phyloP scores from a whole-genome alignment of 768 basidiomycete genomes.

The Lentinula sp. region DNA sequence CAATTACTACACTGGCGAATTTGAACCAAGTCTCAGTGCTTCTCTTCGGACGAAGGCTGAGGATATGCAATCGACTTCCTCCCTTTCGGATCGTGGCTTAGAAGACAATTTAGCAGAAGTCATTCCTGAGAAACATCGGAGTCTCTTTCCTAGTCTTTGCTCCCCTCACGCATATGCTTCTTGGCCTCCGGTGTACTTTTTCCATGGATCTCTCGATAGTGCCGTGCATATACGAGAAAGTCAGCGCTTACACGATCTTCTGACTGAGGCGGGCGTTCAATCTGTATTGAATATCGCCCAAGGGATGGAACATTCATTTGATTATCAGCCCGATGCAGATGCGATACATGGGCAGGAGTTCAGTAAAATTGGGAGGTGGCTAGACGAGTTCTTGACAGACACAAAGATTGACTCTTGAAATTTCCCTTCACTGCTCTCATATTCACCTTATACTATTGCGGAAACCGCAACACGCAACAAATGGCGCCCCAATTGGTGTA shows the following conservation, averaged over 20 bases:
- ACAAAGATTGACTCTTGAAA: neutral
- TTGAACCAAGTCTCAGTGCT: slow-evolving; percentile 41
- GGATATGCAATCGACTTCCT: slow-evolving; percentile 2
- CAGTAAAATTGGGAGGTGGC: slow-evolving; percentile 15
- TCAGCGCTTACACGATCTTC: slow-evolving; percentile 15
- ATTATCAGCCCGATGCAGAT: slow-evolving; percentile 25
- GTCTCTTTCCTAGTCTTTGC: slow-evolving; percentile 43
- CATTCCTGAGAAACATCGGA: slow-evolving; percentile 27
- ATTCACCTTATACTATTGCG: too few species aligned
- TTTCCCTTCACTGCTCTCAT: neutral
- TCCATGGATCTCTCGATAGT: slow-evolving; percentile 4
- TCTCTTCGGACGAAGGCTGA: slow-evolving; percentile 25
- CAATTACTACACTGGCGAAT: slow-evolving; percentile 52
- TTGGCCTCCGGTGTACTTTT: slow-evolving; percentile 9
- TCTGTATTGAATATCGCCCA: slow-evolving; percentile 16
- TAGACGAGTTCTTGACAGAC: slow-evolving; percentile 6
- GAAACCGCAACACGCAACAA: too few species aligned
- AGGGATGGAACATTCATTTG: slow-evolving; percentile 33
- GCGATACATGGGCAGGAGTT: slow-evolving; percentile 15
- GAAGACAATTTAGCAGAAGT: slow-evolving; percentile 9
- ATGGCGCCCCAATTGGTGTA: too few species aligned
- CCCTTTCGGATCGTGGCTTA: neutral
- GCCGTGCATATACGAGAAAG: slow-evolving; percentile 20
- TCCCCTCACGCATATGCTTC: slow-evolving; percentile 19
- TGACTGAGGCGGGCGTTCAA: slow-evolving; percentile 20